These are phyloP conservation scores for Leersia perrieri DNA, from an alignment of 176 grass and related monocot species.

Conservation along the genomic window DNA sequence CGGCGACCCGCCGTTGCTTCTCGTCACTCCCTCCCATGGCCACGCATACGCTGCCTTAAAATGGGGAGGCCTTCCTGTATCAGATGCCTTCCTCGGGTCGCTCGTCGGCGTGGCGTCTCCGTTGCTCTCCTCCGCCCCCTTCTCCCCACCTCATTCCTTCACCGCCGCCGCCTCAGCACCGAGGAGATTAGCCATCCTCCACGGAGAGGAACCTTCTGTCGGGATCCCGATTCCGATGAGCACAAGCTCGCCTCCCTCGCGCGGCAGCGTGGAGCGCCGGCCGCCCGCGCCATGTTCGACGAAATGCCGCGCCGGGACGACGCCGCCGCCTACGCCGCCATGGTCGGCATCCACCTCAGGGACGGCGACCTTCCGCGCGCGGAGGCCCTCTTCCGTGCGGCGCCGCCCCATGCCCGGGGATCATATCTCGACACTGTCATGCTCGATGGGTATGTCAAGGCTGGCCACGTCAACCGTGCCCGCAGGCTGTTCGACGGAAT, in stretches of 20 bases:
- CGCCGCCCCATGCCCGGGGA: background rate
- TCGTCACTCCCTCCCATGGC: background rate
- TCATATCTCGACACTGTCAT: background rate
- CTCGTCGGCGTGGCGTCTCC: background rate
- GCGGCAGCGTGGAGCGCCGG: background rate
- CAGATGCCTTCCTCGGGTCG: background rate
- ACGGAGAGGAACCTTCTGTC: background rate
- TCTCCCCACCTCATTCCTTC: background rate
- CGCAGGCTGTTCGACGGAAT: slow-evolving; percentile 34
- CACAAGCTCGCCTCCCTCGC: background rate
- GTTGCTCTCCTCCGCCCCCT: background rate
- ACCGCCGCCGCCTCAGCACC: background rate
- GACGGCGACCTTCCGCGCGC: background rate
- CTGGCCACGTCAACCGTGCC: slow-evolving; percentile 22
- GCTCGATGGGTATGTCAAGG: slow-evolving; percentile 7
- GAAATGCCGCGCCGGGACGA: background rate
- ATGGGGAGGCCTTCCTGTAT: background rate
- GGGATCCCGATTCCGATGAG: background rate
- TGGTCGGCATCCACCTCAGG: background rate
- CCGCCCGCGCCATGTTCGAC: background rate
- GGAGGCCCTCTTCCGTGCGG: slow-evolving; percentile 6
- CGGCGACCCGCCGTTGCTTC: background rate
- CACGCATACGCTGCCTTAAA: background rate
- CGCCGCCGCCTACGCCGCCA: slow-evolving; percentile 14
- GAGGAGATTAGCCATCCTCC: background rate